Evolutionary conservation across 192 early-diverging fungal genomes (phyloP).

Genomic region (Pecoramyces ruminantium): DNA sequence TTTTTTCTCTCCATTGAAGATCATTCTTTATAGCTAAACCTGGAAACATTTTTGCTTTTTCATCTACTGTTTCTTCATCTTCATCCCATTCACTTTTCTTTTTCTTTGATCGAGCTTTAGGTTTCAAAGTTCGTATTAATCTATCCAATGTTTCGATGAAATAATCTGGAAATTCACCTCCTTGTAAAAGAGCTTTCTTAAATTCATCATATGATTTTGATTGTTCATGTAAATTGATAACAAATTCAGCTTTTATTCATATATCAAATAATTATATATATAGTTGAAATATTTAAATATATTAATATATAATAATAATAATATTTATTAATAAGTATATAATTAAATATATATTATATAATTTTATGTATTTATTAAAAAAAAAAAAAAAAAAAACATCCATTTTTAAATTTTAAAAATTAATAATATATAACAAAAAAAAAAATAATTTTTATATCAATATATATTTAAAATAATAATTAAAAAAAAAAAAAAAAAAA

Average conservation of each 20-base stretch:
- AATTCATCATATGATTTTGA: constrained; percentile 43
- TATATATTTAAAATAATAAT: no score
- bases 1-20: constrained; percentile 11
- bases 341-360: no score
- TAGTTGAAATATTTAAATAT: no score
- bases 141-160: constrained; percentile 74
- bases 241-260: constrained; percentile 58
- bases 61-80: constrained; percentile 13
- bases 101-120: constrained; percentile 7
- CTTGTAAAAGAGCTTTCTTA: constrained; percentile 43
- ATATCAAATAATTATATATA: no score
- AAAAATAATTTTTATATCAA: no score
- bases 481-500: no score
- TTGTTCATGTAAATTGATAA: constrained; percentile 69
- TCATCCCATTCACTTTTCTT: constrained; percentile 1
- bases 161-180: constrained; percentile 61
- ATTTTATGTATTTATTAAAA: no score
- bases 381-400: no score
- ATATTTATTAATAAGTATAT: no score
- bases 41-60: constrained; percentile 53
- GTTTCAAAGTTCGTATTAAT: constrained; percentile 70
- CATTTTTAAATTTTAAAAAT: no score
- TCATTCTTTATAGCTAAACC: constrained; percentile 46
- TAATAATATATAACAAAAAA: no score
- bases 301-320: no score